Percentiles rank a stretch among this genome's conserved stretches.
Evolutionary conservation across 495 filamentous ascomycete species (phyloP).

Genomic region (Penicillium odoratum): DNA sequence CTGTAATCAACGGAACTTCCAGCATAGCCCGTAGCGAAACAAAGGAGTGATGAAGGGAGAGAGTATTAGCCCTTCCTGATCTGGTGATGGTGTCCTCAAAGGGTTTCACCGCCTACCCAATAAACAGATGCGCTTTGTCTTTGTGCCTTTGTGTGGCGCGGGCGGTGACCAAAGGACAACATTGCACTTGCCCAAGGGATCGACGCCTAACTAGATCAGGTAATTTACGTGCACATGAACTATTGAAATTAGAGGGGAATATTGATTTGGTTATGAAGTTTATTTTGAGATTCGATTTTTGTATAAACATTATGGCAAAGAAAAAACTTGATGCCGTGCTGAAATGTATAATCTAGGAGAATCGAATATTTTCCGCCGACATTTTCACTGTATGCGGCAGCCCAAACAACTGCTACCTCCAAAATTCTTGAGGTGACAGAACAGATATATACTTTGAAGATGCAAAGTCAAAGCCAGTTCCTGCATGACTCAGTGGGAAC

Average conservation of each 20-base stretch:
- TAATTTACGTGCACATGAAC: neutral
- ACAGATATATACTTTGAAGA: constrained; percentile 7
- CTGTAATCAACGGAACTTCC: constrained; percentile 17
- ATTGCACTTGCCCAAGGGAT: neutral
- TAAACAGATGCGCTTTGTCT: constrained; percentile 5
- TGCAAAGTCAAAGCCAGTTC: constrained; percentile 1
- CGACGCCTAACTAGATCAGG: neutral
- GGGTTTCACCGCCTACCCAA: constrained; percentile 22
- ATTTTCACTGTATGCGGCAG: constrained; percentile 1
- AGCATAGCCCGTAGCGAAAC: constrained; percentile 26
- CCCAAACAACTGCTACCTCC: constrained; percentile 4
- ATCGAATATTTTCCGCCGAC: constrained; percentile 7
- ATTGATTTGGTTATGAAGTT: neutral
- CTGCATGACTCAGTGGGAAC: constrained; percentile 28
- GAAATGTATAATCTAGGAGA: constrained; percentile 9
- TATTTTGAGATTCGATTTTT: neutral
- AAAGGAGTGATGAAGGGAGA: constrained; percentile 30
- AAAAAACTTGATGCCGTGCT: constrained; percentile 1
- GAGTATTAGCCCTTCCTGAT: constrained; percentile 32
- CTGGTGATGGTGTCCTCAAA: constrained; percentile 36
- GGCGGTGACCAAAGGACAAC: constrained; percentile 21
- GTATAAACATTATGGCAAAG: constrained; percentile 8
- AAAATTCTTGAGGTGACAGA: constrained; percentile 5
- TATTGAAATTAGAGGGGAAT: neutral
- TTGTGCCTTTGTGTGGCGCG: constrained; percentile 11